phyloP scores from a whole-genome alignment of 192 early-diverging fungal species.

The Funneliformis geosporum region DNA sequence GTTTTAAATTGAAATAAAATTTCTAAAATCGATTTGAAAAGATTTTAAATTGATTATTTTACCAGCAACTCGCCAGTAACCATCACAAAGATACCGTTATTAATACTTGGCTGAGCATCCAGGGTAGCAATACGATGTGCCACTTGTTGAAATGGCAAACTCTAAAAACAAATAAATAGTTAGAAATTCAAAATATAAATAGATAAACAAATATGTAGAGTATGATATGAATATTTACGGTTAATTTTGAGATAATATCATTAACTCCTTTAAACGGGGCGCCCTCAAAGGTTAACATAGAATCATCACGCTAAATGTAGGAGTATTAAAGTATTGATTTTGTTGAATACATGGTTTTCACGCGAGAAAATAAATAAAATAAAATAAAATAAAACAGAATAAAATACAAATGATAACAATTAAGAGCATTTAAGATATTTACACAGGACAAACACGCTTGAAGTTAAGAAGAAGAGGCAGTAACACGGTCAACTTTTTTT shows the following conservation, averaged over 20 bases:
- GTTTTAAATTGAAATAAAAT: no score
- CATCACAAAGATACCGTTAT: slow-evolving; percentile 65
- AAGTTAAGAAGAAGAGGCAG: no score
- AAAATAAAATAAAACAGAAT: neutral
- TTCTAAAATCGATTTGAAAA: neutral
- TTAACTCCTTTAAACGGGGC: slow-evolving; percentile 58
- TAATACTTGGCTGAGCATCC: slow-evolving; percentile 79
- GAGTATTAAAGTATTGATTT: slow-evolving; percentile 3
- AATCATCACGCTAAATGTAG: slow-evolving; percentile 62
- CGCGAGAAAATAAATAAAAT: slow-evolving; percentile 22
- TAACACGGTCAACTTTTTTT: no score
- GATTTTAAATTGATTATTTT: neutral
- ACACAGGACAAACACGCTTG: neutral
- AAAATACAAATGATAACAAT: neutral
- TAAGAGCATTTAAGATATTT: neutral
- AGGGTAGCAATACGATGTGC: slow-evolving; percentile 71
- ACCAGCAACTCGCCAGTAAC: slow-evolving; percentile 87
- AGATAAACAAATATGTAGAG: neutral
- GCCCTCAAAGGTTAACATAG: slow-evolving; percentile 90
- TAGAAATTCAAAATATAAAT: neutral
- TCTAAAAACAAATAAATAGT: slow-evolving; percentile 41
- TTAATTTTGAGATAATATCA: slow-evolving; percentile 75
- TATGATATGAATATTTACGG: slow-evolving; percentile 46
- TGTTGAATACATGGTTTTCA: neutral
- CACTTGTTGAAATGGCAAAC: slow-evolving; percentile 76